Percentiles rank a stretch among this genome's conserved stretches.
These are phyloP conservation scores for Colletotrichum melonis DNA, from an alignment of 2,329 filamentous ascomycete genomes.

Conservation along the genomic window DNA sequence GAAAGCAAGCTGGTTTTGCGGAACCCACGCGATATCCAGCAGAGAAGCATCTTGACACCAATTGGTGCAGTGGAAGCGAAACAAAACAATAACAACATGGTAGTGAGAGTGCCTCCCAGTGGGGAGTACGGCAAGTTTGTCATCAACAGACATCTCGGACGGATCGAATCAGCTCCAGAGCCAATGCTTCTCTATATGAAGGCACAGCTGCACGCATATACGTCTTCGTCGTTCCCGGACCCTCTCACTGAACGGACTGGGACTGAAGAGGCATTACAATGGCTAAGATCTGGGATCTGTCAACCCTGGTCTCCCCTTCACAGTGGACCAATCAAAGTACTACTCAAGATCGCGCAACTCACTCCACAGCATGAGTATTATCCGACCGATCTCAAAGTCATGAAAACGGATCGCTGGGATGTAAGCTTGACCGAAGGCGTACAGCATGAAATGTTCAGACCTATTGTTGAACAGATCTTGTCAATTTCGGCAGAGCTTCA, in stretches of 20 bases:
- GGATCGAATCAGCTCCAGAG: slow-evolving; percentile 68
- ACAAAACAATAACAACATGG: slow-evolving; percentile 30
- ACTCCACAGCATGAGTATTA: slow-evolving; percentile 48
- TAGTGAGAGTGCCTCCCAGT: slow-evolving; percentile 44
- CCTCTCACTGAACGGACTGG: slow-evolving; percentile 69
- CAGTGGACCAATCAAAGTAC: accelerated
- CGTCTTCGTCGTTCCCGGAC: slow-evolving; percentile 68
- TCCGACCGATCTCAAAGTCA: slow-evolving; percentile 44
- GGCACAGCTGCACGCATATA: slow-evolving; percentile 69
- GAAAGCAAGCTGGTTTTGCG: slow-evolving; percentile 67
- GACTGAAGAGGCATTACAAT: slow-evolving; percentile 67
- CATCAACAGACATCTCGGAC: slow-evolving; percentile 65
- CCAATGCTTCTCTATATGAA: slow-evolving; percentile 65
- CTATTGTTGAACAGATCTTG: slow-evolving; percentile 43
- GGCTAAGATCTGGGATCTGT: slow-evolving; percentile 59
- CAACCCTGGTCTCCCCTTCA: slow-evolving; percentile 59
- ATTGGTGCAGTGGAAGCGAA: slow-evolving; percentile 47
- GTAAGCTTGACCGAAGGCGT: slow-evolving; percentile 43
- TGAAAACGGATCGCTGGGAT: slow-evolving; percentile 51
- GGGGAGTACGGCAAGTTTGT: slow-evolving; percentile 60
- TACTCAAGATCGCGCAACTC: slow-evolving; percentile 43
- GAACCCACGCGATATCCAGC: slow-evolving; percentile 49
- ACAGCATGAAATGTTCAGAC: slow-evolving; percentile 51
- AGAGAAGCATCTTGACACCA: slow-evolving; percentile 66
- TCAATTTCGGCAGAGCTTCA: slow-evolving; percentile 44